Evolutionary conservation across 2,329 filamentous ascomycete species (phyloP), one percentile per base, ranked within the genome.

Genomic region (Penicillium concentricum): DNA sequence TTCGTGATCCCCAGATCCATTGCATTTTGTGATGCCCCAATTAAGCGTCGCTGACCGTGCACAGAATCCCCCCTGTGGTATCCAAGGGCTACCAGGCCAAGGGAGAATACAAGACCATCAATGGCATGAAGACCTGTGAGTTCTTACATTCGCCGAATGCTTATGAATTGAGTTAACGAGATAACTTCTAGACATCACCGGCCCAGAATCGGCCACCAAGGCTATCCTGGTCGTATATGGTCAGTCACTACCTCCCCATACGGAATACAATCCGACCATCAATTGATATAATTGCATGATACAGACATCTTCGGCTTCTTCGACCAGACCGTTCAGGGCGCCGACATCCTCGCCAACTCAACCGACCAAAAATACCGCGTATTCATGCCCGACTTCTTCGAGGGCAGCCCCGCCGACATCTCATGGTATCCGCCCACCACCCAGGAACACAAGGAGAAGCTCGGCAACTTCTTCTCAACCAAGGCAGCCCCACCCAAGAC

Each of bases 381-480:
- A 64, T 92, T 92, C 76, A 92, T 97, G 61, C 92, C 92, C 28
- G 92, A 97, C 77, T 93, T 90, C 82, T 96, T 96, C 79, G 83
- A 89, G 58, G 92, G 90, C 72, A 81, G 84, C 63, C 88, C 90
- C 35, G 84, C 81, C 58, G 81, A 83, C 63, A 84, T 86, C 65
- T 77, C 76, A 50, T 85, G 82, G 82, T 85, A 83, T 70, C 83
- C 83, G 0, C 83, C 84, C 16, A 77, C 84, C 68, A 85, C 76
- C 59, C 77, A 84, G 39, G 84, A 87, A 57, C 83, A 87, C 73
- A 79, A 80, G 61, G 67, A 83, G 73, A 85, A 85, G 69, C 76
- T 87, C 15, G 81, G 82, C 58, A 72, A 83, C 57, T 86, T 85
- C 76, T 86, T 87, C 75, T 66, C 78, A 56, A 82, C 78, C 51